phyloP scores from a whole-genome alignment of 2,329 filamentous ascomycete genomes.

The Cytospora piceae region DNA sequence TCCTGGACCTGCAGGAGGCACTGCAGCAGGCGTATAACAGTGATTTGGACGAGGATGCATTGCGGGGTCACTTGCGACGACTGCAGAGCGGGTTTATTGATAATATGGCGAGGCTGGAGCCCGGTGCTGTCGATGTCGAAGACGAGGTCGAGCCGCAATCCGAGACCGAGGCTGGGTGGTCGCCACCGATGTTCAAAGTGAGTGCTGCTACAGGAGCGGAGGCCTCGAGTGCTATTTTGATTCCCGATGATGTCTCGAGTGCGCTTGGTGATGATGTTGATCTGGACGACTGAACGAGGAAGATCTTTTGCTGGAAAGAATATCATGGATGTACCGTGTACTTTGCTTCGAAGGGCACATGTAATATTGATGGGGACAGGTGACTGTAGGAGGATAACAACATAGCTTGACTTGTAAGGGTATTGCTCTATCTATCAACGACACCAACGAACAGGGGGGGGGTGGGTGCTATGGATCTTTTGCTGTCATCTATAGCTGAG shows the following conservation, averaged over 20 bases:
- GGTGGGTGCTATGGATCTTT: not conserved
- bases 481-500: not conserved
- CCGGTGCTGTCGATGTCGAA: not conserved
- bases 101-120: slow-evolving; percentile 70
- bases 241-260: slow-evolving; percentile 11
- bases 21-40: slow-evolving; percentile 70
- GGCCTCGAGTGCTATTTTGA: not conserved
- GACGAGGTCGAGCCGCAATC: not conserved
- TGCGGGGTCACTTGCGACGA: slow-evolving; percentile 66
- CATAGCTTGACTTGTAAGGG: slow-evolving; percentile 12
- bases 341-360: not conserved
- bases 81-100: slow-evolving; percentile 76
- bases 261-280: not conserved
- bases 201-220: not conserved
- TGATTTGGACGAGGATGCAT: slow-evolving; percentile 63
- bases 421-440: slow-evolving; percentile 14
- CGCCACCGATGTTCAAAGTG: not conserved
- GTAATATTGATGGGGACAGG: not conserved
- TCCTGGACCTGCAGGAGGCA: slow-evolving; percentile 74
- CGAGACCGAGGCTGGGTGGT: not conserved
- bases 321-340: not conserved
- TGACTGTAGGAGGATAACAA: not conserved
- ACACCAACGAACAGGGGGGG: not conserved
- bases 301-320: not conserved
- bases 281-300: not conserved